Base-by-base conservation (phyloP, 139 green algal genomes). In the Mesotaenium endlicherianum region DNA sequence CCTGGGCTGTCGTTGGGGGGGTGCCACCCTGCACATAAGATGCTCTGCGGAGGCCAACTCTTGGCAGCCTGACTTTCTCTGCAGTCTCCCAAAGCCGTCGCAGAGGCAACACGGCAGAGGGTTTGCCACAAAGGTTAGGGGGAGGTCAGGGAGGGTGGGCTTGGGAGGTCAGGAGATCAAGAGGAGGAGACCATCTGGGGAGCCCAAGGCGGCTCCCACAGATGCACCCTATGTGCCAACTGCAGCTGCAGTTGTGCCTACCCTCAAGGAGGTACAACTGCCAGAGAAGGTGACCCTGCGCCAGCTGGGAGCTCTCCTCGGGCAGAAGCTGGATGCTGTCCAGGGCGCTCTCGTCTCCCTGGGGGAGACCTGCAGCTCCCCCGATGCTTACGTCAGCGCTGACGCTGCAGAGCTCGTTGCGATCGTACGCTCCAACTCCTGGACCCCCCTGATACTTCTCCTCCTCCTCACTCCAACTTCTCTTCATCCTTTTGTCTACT, bases 351-450 rank as follows among this genome's bases (percentile, higher is more conserved):
- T 77, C 47, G 38, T 8, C 34, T 34, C 60, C 26, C 8, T 85
- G 16, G 78, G 72, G 34, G 78, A 85, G 42, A 26, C 3, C 38
- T 6, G 20, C 17, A 31, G n/a, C 6, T 72, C 20, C 41, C 39
- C 69, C 38, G 69, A 84, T 75, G 68, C 41, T 40, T 47, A 43
- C n/a, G 69, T 85, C 2, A 38, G n/a, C 14, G 34, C 70, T 36
- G 78, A 85, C 42, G 30, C 70, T 38, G 78, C 78, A n/a, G 78
- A 85, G 78, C 70, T 85, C 31, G 67, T 85, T 34, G 78, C 78
- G 20, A 71, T 85, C 47, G 75, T 80, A 67, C 20, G 39, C 38
- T 57, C 38, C 26, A 30, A 76, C 40, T n/a, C 2, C 68, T 53
- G 3, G 0, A 30, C 2, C 36, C 2, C 2, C 16, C 55, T 3